Evolutionary conservation across 148 eudicot species (phyloP), one percentile per base, ranked within the genome.

Genomic region (Vaccinium corymbosum): DNA sequence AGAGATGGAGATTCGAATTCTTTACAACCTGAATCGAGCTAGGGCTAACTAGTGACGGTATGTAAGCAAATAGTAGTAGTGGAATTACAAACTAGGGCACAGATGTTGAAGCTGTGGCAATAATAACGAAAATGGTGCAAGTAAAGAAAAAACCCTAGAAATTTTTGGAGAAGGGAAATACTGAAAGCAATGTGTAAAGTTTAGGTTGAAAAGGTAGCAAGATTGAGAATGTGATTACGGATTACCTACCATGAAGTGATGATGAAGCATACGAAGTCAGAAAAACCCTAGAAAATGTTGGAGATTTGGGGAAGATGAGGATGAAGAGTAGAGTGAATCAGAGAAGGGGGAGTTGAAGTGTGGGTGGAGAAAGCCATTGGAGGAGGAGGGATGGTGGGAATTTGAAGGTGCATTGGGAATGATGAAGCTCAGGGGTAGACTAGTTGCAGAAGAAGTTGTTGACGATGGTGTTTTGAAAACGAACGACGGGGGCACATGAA

Each of bases 381-480:
- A 15, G 12, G 27, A 46, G 22, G 13, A 3, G 3, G 72, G 6
- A 38, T 35, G 16, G 14, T 19, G 14, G 10, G n/a, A 22, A 73
- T 72, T 72, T 64, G 84, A 53, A 71, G 50, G 32, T 15, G 83
- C 83, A 80, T 85, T 56, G 86, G 64, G 48, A 82, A 72, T 68
- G 80, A 38, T 46, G 57, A 20, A 20, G 78, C 75, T 81, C n/a
- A 32, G 35, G 35, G 35, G 35, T 32, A 32, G 35, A 53, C 66
- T 56, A 25, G 81, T 32, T 25, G 81, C 7, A 46, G 49, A 19
- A 15, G 22, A n/a, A 2, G 22, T n/a, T 1, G 3, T 11, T n/a
- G 57, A 32, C 35, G 35, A 25, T 16, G 19, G 25, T n/a, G 52
- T 46, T 19, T 73, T 73, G 77, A 73, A 73, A 38, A n/a, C 71